phyloP scores from a whole-genome alignment of 2,329 filamentous ascomycete species.

The Ceratocystis eucalypticola region DNA sequence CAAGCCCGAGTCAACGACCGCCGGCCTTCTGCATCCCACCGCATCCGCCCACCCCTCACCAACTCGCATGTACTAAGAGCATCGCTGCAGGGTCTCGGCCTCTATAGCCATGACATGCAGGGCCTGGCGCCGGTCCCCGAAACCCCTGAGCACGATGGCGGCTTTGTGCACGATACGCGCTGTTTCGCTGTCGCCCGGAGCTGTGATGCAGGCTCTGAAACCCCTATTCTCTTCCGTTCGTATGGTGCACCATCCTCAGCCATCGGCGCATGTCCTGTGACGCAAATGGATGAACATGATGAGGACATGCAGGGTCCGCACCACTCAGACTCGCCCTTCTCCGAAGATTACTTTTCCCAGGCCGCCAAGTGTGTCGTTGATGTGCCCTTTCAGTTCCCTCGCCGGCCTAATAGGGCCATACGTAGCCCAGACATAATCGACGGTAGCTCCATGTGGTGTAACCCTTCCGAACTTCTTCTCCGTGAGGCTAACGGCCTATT shows the following conservation, averaged over 20 bases:
- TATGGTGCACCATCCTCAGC: neutral
- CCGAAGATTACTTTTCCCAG: neutral
- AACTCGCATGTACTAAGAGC: neutral
- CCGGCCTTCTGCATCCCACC: neutral
- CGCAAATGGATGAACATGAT: neutral
- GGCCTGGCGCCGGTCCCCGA: neutral
- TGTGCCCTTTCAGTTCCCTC: neutral
- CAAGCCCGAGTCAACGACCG: neutral
- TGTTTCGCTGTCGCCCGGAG: neutral
- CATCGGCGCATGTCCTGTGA: neutral
- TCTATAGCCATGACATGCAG: conserved; percentile 1
- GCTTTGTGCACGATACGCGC: neutral
- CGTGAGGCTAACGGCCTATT: neutral
- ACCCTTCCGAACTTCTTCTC: neutral
- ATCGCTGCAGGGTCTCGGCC: neutral
- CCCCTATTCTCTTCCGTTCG: neutral
- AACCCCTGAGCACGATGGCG: neutral
- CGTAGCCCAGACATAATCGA: neutral
- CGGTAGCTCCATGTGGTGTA: neutral
- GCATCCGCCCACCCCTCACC: neutral
- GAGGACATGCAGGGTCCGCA: neutral
- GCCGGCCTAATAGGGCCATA: neutral
- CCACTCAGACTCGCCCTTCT: neutral
- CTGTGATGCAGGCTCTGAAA: neutral
- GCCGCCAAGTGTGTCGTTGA: neutral